phyloP scores from a whole-genome alignment of 805 yeast genomes.

The Lachancea waltii region DNA sequence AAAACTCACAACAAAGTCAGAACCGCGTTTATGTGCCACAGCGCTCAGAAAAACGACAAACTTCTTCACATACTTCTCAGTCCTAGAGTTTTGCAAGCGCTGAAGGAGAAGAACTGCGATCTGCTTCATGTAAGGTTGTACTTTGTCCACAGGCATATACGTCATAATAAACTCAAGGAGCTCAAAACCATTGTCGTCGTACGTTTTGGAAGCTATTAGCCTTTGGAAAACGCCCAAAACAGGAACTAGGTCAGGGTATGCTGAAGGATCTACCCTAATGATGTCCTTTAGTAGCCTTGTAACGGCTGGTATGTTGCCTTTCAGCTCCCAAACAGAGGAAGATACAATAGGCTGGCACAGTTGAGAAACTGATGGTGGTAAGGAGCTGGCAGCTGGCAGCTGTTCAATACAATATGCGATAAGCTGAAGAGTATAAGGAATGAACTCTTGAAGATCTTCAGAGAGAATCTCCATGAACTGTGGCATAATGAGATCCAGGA shows the following conservation, averaged over 20 bases:
- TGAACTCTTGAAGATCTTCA: conserved; percentile 87
- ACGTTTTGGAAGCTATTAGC: conserved; percentile 73
- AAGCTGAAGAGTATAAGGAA: conserved; percentile 90
- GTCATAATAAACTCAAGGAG: conserved; percentile 63
- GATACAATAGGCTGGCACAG: conserved; percentile 76
- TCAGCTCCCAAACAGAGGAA: conserved; percentile 89
- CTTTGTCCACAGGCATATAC: conserved; percentile 42
- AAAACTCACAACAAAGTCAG: conserved; percentile 53
- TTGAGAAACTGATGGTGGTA: conserved; percentile 61
- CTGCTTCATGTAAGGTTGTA: conserved; percentile 57
- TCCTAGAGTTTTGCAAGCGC: conserved; percentile 71
- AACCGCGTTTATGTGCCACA: conserved; percentile 41
- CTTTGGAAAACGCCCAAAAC: conserved; percentile 95
- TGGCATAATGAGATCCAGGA: conserved; percentile 51
- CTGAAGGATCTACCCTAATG: conserved; percentile 34
- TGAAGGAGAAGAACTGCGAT: conserved; percentile 72
- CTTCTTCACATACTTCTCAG: conserved; percentile 72
- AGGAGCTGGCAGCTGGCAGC: conserved; percentile 39
- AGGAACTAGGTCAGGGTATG: conserved; percentile 54
- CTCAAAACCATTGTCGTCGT: conserved; percentile 82
- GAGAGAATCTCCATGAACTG: conserved; percentile 60
- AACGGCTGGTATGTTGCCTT: conserved; percentile 91
- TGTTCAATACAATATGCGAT: conserved; percentile 68
- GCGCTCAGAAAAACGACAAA: conserved; percentile 58
- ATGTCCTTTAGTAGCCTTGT: conserved; percentile 72